Evolutionary conservation across 192 early-diverging fungal species (phyloP).

Genomic region (Entomortierella parvispora): DNA sequence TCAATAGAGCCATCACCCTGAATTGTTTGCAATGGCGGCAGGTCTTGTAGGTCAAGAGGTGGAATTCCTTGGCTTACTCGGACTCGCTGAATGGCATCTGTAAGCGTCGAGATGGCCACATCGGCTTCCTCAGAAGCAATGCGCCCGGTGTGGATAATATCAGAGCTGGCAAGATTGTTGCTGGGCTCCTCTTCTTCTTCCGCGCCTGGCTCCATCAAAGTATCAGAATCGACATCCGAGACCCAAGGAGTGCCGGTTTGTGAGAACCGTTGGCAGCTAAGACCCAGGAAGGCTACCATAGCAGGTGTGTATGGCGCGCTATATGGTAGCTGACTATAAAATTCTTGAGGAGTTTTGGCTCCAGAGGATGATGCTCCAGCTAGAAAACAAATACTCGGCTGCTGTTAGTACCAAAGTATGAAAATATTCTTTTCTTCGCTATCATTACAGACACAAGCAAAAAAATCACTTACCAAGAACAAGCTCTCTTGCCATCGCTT

Average conservation of each 20-base stretch:
- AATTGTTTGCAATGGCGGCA: conserved; percentile 16
- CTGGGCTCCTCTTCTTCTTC: neutral
- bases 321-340: conserved; percentile 11
- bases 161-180: neutral
- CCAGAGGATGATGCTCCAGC: conserved; percentile 40
- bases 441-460: too few species aligned
- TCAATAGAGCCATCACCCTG: conserved; percentile 11
- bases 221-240: neutral
- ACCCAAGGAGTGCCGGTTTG: neutral
- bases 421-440: too few species aligned
- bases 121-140: neutral
- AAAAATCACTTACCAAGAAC: conserved; percentile 27
- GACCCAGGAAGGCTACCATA: conserved; percentile 14
- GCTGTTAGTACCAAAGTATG: neutral
- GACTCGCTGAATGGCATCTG: conserved; percentile 11
- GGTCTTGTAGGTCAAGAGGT: conserved; percentile 30
- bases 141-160: neutral
- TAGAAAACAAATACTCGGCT: neutral
- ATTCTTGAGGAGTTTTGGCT: conserved; percentile 30
- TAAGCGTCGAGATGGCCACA: conserved; percentile 1
- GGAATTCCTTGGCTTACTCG: conserved; percentile 16
- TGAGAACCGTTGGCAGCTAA: conserved; percentile 30
- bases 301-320: neutral
- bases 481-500: conserved; percentile 14
- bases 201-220: neutral